Evolutionary conservation across 164 flowering plant genomes (phyloP), one percentile per base, ranked within the genome.

Genomic region (Aristolochia contorta): DNA sequence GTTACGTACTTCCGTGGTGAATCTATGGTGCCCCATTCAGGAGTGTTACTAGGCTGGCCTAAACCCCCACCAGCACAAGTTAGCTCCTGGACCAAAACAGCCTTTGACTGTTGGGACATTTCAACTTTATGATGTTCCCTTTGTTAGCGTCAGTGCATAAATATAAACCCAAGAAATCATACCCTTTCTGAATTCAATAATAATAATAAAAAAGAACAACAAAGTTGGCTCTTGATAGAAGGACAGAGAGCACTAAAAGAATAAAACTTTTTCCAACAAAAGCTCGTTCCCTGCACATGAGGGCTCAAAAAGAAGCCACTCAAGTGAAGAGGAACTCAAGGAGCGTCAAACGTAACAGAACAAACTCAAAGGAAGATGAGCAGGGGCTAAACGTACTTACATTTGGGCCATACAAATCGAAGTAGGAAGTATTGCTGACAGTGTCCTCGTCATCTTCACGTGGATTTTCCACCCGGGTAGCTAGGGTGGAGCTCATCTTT

Each of bases 371-470:
- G 51, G 54, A 43, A 60, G 49, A 37, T 16, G 16, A 51, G 37
- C 21, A 50, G 54, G 54, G 56, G 55, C 52, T 47, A 55, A 60
- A 57, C 21, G 50, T 16, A 1, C n/a, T 14, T 65, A 85, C 96
- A 16, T 85, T 61, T 24, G 91, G 87, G 8, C 96, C 96, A 65
- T 88, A 88, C 43, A 88, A 57, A 61, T 88, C 88, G 62, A 69
- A 82, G 75, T 61, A 85, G 21, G 64, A 32, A 50, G 19, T 50
- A 20, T 27, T 57, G 61, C 46, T 60, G 54, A 27, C 54, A 13
- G 46, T 48, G 14, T 21, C 49, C 3, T 63, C 52, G 20, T 13
- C 25, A 18, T 69, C 70, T 2, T 72, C 63, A n/a, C 59, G 60
- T 3, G 69, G 27, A 50, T 53, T 48, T 15, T 58, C 47, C 20